Base-by-base conservation (phyloP, 2,329 filamentous ascomycete species). In the Zasmidium cellare region DNA sequence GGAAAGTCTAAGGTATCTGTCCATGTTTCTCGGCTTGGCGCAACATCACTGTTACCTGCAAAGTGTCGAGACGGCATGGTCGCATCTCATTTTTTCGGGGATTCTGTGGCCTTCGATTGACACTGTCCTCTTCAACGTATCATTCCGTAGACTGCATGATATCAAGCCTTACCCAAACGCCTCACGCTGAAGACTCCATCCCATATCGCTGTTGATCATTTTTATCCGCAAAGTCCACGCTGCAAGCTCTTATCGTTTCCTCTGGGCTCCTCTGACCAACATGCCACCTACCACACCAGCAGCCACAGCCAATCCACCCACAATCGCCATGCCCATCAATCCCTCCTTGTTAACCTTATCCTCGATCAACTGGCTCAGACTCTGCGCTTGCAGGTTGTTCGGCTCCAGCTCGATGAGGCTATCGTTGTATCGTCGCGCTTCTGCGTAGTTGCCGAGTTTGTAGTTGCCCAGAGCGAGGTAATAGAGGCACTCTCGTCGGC, bases 401-500 rank as follows among this genome's bases (percentile, higher is more conserved):
- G 92, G 91, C 78, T 99, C 94, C 74, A 93, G 88, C 62, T 97
- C 91, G 54, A 97, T 78, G 61, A 99, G 80, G 51, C 93, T 82
- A 71, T 97, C 93, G 75, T 99, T 99, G 79, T 97, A 97, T 72
- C 91, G 84, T 70, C 93, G 84, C 59, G 93, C 93, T 74, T 99
- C 94, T 60, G 88, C 92, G 76, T 97, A 99, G 82, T 97, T 97
- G 61, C 92, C 93, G 48, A 99, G 86, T 81, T 97, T 97, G 84
- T 93, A 97, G 82, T 97, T 96, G 63, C 94, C 94, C 28, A 99
- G 85, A 23, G 91, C 94, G 54, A 99, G 87, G 78, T 99, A 99
- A 82, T 97, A 99, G 61, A 99, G 89, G 73, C 94, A 99, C 83
- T 99, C 94, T 71, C 94, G 88, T 72, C 94, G 88, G 68, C 94